Conservation (phyloP, 345 rosid genomes). For the Balakata baccata region DNA sequence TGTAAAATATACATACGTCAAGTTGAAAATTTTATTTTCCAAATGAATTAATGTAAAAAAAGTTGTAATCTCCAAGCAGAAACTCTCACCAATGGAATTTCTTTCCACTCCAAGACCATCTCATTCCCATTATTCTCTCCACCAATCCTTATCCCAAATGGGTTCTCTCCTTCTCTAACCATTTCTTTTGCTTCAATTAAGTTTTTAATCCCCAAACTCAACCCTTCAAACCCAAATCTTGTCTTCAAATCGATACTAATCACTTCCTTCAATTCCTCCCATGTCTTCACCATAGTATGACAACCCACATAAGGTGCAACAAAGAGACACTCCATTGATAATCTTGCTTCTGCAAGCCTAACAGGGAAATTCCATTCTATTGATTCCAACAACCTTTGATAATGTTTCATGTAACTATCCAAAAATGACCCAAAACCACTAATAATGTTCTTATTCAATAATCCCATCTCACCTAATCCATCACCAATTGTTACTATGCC, state of each 20-base stretch:
- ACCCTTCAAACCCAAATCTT: slow-evolving; percentile 15
- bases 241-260: neutral
- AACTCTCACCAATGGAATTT: slow-evolving; percentile 18
- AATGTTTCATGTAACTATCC: slow-evolving; percentile 20
- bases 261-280: no score
- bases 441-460: neutral
- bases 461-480: slow-evolving; percentile 21
- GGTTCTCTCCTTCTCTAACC: slow-evolving; percentile 24
- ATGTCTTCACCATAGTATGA: no score
- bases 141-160: slow-evolving; percentile 23
- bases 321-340: no score
- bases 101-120: slow-evolving; percentile 21
- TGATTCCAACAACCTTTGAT: slow-evolving; percentile 28
- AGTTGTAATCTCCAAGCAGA: slow-evolving; percentile 22
- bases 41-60: no score
- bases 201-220: slow-evolving; percentile 23
- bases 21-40: no score
- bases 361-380: slow-evolving; percentile 13
- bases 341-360: no score
- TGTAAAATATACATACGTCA: no score
- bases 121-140: slow-evolving; percentile 24
- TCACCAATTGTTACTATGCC: slow-evolving; percentile 29
- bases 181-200: slow-evolving; percentile 34
- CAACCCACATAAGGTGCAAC: no score
- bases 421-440: slow-evolving; percentile 25